Conservation (phyloP, 2,329 filamentous ascomycete species). For the Pseudogymnoascus sp. region DNA sequence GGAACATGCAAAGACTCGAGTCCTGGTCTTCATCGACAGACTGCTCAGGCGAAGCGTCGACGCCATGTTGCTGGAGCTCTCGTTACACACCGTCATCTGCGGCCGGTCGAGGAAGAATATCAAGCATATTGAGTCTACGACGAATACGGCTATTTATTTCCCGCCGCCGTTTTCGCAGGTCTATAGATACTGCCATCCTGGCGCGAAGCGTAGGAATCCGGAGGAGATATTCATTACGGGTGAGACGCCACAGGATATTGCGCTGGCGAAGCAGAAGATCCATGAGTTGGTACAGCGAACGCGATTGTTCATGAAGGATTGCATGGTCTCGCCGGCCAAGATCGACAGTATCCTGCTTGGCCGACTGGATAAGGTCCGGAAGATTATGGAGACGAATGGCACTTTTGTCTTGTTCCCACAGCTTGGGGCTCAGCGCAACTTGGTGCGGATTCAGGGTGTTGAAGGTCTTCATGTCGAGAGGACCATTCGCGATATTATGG, state of each 20-base stretch:
- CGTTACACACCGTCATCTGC: conserved; percentile 85
- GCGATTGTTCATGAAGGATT: conserved; percentile 85
- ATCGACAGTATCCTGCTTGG: conserved; percentile 89
- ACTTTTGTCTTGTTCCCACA: conserved; percentile 90
- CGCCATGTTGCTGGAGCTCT: conserved; percentile 71
- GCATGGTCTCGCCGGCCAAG: conserved; percentile 81
- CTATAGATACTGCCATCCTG: conserved; percentile 80
- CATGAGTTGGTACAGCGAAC: conserved; percentile 75
- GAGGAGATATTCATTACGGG: conserved; percentile 95
- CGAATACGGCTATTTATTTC: conserved; percentile 96
- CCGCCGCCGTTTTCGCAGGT: conserved; percentile 87
- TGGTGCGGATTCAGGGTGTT: conserved; percentile 83
- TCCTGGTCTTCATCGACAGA: conserved; percentile 95
- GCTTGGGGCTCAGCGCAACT: conserved; percentile 73
- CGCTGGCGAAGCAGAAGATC: conserved; percentile 82
- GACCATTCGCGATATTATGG: conserved; percentile 93
- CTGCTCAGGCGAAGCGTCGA: conserved; percentile 72
- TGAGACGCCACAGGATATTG: conserved; percentile 74
- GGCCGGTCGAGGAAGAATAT: conserved; percentile 95
- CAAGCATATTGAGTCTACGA: conserved; percentile 92
- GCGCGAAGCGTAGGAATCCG: conserved; percentile 72
- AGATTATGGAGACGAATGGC: conserved; percentile 94
- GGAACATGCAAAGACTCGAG: conserved; percentile 92
- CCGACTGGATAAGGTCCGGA: conserved; percentile 90
- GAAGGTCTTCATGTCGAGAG: conserved; percentile 93